Conservation (phyloP, 2,329 filamentous ascomycete species). For the Aurifilum marmelostoma region DNA sequence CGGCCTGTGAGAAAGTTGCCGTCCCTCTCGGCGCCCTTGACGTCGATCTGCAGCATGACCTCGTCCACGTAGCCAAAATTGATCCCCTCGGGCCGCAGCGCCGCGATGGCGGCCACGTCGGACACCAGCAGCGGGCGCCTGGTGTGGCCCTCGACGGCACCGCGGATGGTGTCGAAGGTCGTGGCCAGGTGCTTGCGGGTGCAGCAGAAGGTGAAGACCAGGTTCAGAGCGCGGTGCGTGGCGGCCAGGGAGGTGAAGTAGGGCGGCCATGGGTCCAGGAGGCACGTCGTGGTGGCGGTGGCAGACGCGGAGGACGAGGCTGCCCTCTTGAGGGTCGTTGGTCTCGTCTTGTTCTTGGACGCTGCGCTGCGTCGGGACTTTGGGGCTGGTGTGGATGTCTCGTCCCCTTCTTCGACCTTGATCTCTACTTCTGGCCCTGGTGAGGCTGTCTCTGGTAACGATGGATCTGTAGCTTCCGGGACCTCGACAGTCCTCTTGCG, state of each 20-base stretch:
- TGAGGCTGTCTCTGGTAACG: slow-evolving; percentile 1
- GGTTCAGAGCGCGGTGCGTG: slow-evolving; percentile 82
- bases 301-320: slow-evolving; percentile 24
- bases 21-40: slow-evolving; percentile 69
- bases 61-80: slow-evolving; percentile 88
- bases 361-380: slow-evolving; percentile 25
- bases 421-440: neutral
- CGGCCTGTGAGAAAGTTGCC: slow-evolving; percentile 64
- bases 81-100: slow-evolving; percentile 75
- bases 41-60: slow-evolving; percentile 77
- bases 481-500: slow-evolving; percentile 23
- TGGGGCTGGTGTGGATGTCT: slow-evolving; percentile 8
- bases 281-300: slow-evolving; percentile 37
- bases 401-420: slow-evolving; percentile 20
- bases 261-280: slow-evolving; percentile 67
- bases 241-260: slow-evolving; percentile 73
- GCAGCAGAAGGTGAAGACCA: slow-evolving; percentile 94
- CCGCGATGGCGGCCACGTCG: slow-evolving; percentile 82
- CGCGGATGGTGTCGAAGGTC: slow-evolving; percentile 85
- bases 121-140: slow-evolving; percentile 70
- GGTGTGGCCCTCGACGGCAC: slow-evolving; percentile 82
- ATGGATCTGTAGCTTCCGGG: slow-evolving; percentile 27
- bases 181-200: slow-evolving; percentile 91
- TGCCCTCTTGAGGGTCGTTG: slow-evolving; percentile 23
- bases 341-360: slow-evolving; percentile 29